Conservation (phyloP, 768 basidiomycete species). For the Filobasidium floriforme region DNA sequence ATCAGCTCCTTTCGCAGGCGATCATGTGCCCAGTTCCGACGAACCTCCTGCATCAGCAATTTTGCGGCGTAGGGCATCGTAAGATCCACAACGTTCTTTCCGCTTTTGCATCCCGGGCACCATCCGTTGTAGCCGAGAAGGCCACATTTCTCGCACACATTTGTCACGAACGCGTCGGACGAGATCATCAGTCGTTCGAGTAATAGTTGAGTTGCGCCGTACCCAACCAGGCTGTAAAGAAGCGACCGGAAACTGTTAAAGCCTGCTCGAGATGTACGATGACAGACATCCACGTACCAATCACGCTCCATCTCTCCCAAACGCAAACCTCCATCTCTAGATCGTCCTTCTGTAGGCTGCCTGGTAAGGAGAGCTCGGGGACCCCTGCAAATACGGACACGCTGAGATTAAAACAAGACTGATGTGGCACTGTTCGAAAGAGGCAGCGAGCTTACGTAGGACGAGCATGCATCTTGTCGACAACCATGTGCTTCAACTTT, state of each 20-base stretch:
- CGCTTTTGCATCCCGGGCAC: constrained; percentile 97
- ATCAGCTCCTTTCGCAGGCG: background rate
- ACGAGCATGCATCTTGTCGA: constrained; percentile 99
- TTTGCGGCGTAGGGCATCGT: constrained; percentile 97
- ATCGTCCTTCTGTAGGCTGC: constrained; percentile 96
- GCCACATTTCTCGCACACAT: constrained; percentile 90
- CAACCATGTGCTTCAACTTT: constrained; percentile 98
- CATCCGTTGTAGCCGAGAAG: constrained; percentile 71
- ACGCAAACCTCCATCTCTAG: constrained; percentile 91
- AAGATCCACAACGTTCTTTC: constrained; percentile 88
- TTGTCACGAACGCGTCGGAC: constrained; percentile 94
- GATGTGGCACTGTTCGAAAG: background rate
- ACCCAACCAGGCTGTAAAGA: constrained; percentile 60
- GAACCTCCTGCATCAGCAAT: constrained; percentile 46
- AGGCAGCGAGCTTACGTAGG: constrained; percentile 57
- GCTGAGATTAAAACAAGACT: background rate
- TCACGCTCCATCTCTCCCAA: constrained; percentile 99
- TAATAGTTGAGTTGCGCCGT: constrained; percentile 94
- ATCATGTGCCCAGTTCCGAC: constrained; percentile 9
- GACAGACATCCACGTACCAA: constrained; percentile 51
- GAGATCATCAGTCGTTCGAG: constrained; percentile 98
- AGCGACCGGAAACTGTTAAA: background rate
- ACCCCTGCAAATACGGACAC: constrained; percentile 53
- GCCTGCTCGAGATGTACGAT: background rate
- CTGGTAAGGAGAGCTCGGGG: constrained; percentile 93